Conservation (phyloP, 805 yeast genomes). For the Lipomyces kockii region DNA sequence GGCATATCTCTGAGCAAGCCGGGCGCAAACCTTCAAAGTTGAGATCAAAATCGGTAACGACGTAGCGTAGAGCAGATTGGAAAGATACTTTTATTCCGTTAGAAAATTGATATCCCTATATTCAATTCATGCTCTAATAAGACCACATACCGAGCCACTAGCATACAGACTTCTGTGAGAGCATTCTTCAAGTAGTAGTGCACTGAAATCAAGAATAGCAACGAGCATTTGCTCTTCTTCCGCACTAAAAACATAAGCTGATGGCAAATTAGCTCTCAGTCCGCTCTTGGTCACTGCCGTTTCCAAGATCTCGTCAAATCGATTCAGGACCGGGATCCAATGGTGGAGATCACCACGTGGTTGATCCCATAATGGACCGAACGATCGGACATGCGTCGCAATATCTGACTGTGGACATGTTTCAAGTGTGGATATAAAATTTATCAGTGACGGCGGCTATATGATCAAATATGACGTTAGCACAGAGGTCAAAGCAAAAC, state of each 20-base stretch:
- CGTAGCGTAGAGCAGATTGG: conserved; percentile 61
- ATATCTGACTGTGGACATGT: conserved; percentile 27
- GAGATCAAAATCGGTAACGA: conserved; percentile 62
- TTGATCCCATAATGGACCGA: conserved; percentile 31
- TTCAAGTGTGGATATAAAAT: conserved; percentile 25
- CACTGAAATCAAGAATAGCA: conserved; percentile 64
- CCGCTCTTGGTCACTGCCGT: conserved; percentile 58
- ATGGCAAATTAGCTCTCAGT: conserved; percentile 53
- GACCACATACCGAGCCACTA: conserved; percentile 25
- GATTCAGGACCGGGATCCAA: conserved; percentile 78
- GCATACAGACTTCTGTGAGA: conserved; percentile 66
- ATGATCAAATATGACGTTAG: conserved; percentile 2
- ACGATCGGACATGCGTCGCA: conserved; percentile 18
- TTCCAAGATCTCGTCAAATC: conserved; percentile 72
- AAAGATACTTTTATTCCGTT: conserved; percentile 48
- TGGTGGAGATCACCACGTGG: conserved; percentile 71
- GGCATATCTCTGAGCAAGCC: conserved; percentile 65
- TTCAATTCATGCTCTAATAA: background rate
- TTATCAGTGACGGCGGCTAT: conserved; percentile 32
- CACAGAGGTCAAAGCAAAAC: background rate
- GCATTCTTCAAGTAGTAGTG: conserved; percentile 68
- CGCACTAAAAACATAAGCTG: conserved; percentile 51
- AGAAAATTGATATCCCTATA: background rate
- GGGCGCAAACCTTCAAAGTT: conserved; percentile 63
- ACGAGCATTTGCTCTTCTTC: conserved; percentile 55